Evolutionary conservation across 306 rosid species (phyloP).

Genomic region (Quercus parvula): DNA sequence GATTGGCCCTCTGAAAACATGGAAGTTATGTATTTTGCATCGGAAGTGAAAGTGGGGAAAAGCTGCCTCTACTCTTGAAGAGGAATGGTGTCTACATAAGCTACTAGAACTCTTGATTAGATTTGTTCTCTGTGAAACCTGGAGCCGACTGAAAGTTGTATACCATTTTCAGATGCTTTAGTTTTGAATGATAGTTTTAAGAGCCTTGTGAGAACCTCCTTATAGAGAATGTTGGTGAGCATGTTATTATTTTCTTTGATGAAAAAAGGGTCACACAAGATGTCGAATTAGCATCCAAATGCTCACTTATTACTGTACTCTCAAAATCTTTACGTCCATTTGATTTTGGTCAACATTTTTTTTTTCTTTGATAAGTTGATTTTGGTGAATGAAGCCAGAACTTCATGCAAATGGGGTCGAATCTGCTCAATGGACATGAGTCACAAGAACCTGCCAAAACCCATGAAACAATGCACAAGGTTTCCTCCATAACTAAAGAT

Average conservation of each 20-base stretch:
- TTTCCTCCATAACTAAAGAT: no score
- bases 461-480: not conserved
- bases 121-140: not conserved
- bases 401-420: no score
- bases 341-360: no score
- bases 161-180: not conserved
- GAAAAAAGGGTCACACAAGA: no score
- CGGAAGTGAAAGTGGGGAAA: no score
- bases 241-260: not conserved
- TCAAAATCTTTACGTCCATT: no score
- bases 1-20: not conserved
- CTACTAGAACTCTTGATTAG: not conserved
- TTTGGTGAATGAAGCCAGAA: no score
- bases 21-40: not conserved
- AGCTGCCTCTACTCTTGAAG: not conserved
- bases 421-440: no score
- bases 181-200: not conserved
- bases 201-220: not conserved
- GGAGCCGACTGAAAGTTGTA: not conserved
- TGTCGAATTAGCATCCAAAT: no score
- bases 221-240: not conserved
- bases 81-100: not conserved
- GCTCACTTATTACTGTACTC: no score
- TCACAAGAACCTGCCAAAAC: no score
- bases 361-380: no score